Conservation (phyloP, 202 grass and related monocot genomes). For the Zizania palustris region DNA sequence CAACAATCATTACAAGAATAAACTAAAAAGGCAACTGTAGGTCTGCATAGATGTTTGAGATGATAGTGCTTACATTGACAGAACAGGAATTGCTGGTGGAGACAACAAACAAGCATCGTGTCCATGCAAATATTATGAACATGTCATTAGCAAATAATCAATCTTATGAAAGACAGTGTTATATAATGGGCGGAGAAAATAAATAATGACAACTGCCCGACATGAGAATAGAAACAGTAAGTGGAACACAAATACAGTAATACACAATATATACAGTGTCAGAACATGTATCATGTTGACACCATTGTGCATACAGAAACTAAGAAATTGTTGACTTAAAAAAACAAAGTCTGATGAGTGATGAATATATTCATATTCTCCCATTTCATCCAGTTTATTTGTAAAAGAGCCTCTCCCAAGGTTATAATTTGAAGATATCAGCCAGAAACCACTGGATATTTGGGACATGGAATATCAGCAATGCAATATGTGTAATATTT, state of each 20-base stretch:
- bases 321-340: not conserved
- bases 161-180: not conserved
- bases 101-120: constrained; percentile 42
- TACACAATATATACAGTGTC: not conserved
- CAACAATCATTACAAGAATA: not conserved
- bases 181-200: constrained; percentile 16
- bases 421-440: not conserved
- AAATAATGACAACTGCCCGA: constrained; percentile 1
- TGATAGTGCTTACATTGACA: constrained; percentile 86
- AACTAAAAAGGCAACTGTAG: no score
- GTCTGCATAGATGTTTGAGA: constrained; percentile 25
- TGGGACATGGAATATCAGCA: not conserved
- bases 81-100: constrained; percentile 92
- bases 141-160: constrained; percentile 49
- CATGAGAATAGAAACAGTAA: not conserved
- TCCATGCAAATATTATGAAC: constrained; percentile 55
- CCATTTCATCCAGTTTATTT: not conserved
- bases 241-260: not conserved
- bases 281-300: constrained; percentile 20
- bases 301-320: not conserved
- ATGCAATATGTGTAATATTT: not conserved
- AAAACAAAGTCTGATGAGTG: not conserved
- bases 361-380: not conserved
- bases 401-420: not conserved
- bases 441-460: not conserved